phyloP scores from a whole-genome alignment of 192 early-diverging fungal species.

The Chytriomyces sp. region DNA sequence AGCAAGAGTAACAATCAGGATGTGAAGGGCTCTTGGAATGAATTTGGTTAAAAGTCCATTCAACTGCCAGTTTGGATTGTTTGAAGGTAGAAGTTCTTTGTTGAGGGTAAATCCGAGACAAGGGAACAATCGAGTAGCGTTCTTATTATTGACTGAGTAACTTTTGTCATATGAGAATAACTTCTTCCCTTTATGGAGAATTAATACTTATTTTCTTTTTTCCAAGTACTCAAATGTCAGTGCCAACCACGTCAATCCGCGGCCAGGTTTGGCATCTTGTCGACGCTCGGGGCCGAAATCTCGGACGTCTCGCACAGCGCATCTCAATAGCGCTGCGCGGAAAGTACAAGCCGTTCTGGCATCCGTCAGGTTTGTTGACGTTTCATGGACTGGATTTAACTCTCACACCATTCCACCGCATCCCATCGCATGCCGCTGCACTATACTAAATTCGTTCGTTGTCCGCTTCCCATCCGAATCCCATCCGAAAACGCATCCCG shows the following conservation, averaged over 20 bases:
- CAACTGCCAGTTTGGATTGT: too few species aligned
- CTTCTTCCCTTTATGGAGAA: too few species aligned
- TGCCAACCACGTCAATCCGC: neutral
- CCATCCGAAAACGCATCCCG: neutral
- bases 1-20: too few species aligned
- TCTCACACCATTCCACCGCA: neutral
- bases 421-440: neutral
- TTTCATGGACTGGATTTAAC: neutral
- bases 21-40: too few species aligned
- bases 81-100: too few species aligned
- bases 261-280: slow-evolving; percentile 92
- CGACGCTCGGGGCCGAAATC: slow-evolving; percentile 80
- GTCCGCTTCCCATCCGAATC: neutral
- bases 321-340: slow-evolving; percentile 91
- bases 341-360: slow-evolving; percentile 93
- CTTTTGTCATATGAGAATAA: too few species aligned
- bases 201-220: neutral
- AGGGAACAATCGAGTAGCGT: too few species aligned
- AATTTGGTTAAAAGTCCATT: too few species aligned
- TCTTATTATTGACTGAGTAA: too few species aligned
- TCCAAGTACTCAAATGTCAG: neutral
- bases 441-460: neutral
- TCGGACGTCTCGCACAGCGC: slow-evolving; percentile 83
- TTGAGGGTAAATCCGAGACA: too few species aligned
- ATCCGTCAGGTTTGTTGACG: slow-evolving; percentile 71